A percentile compares a stretch with the other conserved stretches of the same genome.
phyloP scores from a whole-genome alignment of 768 basidiomycete genomes.

The Amanita pallidorosea region DNA sequence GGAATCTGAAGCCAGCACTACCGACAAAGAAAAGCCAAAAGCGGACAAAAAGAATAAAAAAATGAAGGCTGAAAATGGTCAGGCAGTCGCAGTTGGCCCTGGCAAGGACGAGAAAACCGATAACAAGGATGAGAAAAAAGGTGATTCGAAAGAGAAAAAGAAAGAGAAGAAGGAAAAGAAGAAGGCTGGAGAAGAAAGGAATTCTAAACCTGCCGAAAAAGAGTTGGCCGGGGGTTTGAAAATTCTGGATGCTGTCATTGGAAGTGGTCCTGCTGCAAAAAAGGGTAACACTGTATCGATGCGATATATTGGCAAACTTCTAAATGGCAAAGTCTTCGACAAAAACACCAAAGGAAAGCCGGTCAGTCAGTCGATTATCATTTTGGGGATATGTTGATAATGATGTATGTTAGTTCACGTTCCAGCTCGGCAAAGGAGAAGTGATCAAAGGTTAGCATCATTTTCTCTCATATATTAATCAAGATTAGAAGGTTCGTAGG shows the following conservation, averaged over 20 bases:
- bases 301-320: conserved; percentile 90
- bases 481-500: conserved; percentile 26
- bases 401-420: conserved; percentile 42
- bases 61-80: conserved; percentile 48
- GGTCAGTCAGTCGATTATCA: conserved; percentile 31
- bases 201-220: conserved; percentile 21
- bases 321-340: conserved; percentile 69
- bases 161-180: conserved; percentile 19
- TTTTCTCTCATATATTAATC: not conserved
- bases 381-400: not conserved
- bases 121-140: conserved; percentile 15
- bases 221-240: conserved; percentile 66
- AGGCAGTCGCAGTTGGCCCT: conserved; percentile 29
- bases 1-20: conserved; percentile 37
- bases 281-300: conserved; percentile 73
- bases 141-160: conserved; percentile 22
- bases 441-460: conserved; percentile 72
- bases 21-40: conserved; percentile 31
- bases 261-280: conserved; percentile 81
- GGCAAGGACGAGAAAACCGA: conserved; percentile 24
- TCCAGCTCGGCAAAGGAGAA: conserved; percentile 76
- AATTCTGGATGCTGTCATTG: conserved; percentile 65
- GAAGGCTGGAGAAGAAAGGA: conserved; percentile 17
- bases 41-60: conserved; percentile 72
- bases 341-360: conserved; percentile 78